These are phyloP conservation scores for Rhodamnia rubescens DNA, from an alignment of 345 rosid species.

Conservation along the genomic window DNA sequence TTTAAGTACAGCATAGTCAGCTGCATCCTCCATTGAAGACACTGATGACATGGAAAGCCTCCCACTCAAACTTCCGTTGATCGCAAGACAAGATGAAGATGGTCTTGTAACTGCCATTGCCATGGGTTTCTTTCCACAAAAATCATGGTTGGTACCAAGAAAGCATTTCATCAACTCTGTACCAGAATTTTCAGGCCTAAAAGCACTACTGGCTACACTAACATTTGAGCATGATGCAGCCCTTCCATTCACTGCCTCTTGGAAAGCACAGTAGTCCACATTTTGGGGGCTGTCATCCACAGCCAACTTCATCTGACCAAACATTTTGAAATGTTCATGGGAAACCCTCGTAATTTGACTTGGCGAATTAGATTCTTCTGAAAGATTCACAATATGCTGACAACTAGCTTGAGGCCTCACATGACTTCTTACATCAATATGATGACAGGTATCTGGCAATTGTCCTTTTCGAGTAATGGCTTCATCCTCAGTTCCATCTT, in stretches of 20 bases:
- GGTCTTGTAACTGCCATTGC: slow-evolving; percentile 9
- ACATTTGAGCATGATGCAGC: slow-evolving; percentile 8
- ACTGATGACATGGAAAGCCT: slow-evolving; percentile 9
- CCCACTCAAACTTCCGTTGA: slow-evolving; percentile 8
- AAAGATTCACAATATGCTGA: slow-evolving; percentile 8
- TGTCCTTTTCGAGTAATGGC: slow-evolving; percentile 6
- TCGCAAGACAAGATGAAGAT: slow-evolving; percentile 15
- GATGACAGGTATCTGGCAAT: slow-evolving; percentile 1
- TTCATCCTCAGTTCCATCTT: slow-evolving; percentile 10
- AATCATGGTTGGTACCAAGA: slow-evolving; percentile 9
- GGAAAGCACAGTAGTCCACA: slow-evolving; percentile 7
- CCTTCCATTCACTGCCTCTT: slow-evolving; percentile 7
- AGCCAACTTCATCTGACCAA: slow-evolving; percentile 10
- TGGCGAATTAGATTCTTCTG: slow-evolving; percentile 8
- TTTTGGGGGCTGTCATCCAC: background rate
- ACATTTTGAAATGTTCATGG: slow-evolving; percentile 1
- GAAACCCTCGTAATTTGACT: slow-evolving; percentile 2
- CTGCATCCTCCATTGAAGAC: slow-evolving; percentile 10
- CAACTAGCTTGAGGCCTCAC: slow-evolving; percentile 3
- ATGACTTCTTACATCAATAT: background rate
- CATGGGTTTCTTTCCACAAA: slow-evolving; percentile 12
- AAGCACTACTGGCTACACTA: slow-evolving; percentile 1
- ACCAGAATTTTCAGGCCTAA: slow-evolving; percentile 7
- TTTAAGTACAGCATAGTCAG: slow-evolving; percentile 3
- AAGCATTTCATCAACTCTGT: slow-evolving; percentile 10